These are phyloP conservation scores for Rhododendron williamsianum DNA, from an alignment of 148 eudicot genomes.

Conservation along the genomic window DNA sequence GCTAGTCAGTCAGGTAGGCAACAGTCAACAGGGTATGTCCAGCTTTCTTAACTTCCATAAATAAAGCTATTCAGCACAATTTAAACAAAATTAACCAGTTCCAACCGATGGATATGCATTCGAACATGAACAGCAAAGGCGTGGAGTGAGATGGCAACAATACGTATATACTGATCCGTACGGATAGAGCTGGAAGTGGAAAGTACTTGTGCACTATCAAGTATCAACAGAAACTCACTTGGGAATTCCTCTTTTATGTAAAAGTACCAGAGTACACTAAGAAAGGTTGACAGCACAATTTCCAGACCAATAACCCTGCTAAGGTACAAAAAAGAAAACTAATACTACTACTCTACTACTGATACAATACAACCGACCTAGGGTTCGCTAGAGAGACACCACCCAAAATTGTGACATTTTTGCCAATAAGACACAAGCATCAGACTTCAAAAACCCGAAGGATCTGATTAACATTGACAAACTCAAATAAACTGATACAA, in stretches of 20 bases:
- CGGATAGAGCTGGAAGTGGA: neutral
- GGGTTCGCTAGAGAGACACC: neutral
- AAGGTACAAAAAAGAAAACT: neutral
- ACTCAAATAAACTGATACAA: neutral
- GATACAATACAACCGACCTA: neutral
- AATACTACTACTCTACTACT: neutral
- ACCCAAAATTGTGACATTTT: conserved; percentile 10
- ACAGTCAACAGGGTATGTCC: neutral
- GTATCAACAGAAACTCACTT: neutral
- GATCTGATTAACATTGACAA: neutral
- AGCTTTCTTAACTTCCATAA: neutral
- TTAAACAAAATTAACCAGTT: neutral
- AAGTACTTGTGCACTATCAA: neutral
- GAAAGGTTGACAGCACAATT: neutral
- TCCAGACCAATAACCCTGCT: neutral
- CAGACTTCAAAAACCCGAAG: neutral
- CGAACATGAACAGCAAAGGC: neutral
- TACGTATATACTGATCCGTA: neutral
- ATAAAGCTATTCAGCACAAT: neutral
- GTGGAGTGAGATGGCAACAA: neutral
- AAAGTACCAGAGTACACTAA: neutral
- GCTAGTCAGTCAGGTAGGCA: neutral
- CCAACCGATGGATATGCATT: neutral
- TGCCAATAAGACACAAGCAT: conserved; percentile 5
- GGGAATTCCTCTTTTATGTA: neutral